These are phyloP conservation scores for Cyamopsis tetragonoloba DNA, from an alignment of 306 rosid genomes.

Conservation along the genomic window DNA sequence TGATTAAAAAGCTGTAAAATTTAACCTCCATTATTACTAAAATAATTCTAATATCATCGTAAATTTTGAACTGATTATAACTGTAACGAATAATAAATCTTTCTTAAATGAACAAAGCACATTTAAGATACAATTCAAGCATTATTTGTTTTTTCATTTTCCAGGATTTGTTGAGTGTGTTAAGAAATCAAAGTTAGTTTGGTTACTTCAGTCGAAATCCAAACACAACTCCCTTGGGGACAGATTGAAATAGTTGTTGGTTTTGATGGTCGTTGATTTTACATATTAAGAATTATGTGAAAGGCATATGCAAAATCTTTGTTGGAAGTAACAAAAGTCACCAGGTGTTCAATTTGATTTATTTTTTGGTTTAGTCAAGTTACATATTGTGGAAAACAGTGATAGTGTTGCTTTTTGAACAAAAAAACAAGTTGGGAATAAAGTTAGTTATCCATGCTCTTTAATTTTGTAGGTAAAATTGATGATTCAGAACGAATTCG, in stretches of 20 bases:
- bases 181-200: no score
- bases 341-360: neutral
- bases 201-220: no score
- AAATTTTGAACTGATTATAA: no score
- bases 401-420: neutral
- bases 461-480: constrained; percentile 53
- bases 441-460: neutral
- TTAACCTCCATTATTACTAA: no score
- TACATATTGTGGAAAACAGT: neutral
- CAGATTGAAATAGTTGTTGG: neutral
- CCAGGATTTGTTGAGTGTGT: no score
- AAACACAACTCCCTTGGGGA: no score
- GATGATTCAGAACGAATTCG: constrained; percentile 84
- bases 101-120: no score
- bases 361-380: neutral
- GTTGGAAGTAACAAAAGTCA: neutral
- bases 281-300: neutral
- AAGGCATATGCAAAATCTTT: constrained; percentile 9
- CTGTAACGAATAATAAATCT: no score
- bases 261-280: neutral
- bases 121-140: no score
- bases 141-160: no score
- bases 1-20: no score
- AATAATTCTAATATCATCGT: no score
- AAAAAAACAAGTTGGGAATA: neutral